Base-by-base conservation (phyloP, 129 eudicot genomes). In the Saposhnikovia divaricata region DNA sequence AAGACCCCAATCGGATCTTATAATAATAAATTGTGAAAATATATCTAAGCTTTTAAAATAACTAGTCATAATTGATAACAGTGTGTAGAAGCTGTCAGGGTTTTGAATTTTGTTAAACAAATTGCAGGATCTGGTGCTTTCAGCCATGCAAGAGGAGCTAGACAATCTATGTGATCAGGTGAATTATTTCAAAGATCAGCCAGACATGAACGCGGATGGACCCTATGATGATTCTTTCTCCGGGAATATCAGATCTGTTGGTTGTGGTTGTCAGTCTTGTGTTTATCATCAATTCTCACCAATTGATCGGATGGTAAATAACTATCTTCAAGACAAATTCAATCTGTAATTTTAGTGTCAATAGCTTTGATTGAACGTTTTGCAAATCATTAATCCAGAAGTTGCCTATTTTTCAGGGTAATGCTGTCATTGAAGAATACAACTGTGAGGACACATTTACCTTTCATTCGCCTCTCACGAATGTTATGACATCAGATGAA, bases 111-210 rank as follows among this genome's bases (percentile, higher is more conserved):
- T 43, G 18, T 45, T 13, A 10, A 21, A 74, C 39, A 44, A 45
- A 77, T 40, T 85, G 50, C 89, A 94, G 98, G 97, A 95, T 85
- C 84, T 90, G 80, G 89, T 92, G 85, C 96, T 95, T 70, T 57
- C 50, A 75, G 81, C 87, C 79, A 95, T 95, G 97, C 98, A 95
- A 84, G 87, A 89, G 76, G 91, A 95, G 84, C 91, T 94, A 50
- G 98, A 94, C 81, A 81, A 80, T 76, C 78, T 94, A 65, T 90
- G 96, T 74, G 89, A 92, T 77, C 96, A 88, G 84, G 87, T 91
- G 80, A 89, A 84, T 59, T 88, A 85, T 84, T 87, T 85, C 47
- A 92, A 87, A 78, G 92, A 92, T 66, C 91, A 85, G 75, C 85
- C 96, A 6, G 91, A 88, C 74, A 74, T 43, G 40, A 45, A 45